These are phyloP conservation scores for Prosopis cineraria DNA, from an alignment of 306 rosid species.

Conservation along the genomic window DNA sequence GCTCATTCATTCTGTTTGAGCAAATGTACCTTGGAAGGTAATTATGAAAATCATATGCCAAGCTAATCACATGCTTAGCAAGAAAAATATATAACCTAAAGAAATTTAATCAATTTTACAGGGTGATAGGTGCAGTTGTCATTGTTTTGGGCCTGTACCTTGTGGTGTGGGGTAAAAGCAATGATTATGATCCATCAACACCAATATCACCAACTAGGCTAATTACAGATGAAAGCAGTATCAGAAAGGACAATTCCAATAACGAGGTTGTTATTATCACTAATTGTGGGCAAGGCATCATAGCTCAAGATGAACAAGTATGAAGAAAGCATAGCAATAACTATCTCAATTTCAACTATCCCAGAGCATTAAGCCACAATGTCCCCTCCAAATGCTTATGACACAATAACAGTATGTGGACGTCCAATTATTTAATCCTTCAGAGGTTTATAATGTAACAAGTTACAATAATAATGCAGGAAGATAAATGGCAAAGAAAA, in stretches of 20 bases:
- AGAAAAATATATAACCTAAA: neutral
- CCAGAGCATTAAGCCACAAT: slow-evolving; percentile 4
- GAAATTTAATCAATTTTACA: slow-evolving; percentile 38
- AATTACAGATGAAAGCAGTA: slow-evolving; percentile 28
- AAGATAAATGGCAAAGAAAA: slow-evolving; percentile 21
- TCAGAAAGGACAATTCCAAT: slow-evolving; percentile 35
- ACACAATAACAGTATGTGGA: slow-evolving; percentile 25
- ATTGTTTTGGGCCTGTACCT: slow-evolving; percentile 71
- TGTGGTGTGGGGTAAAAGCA: slow-evolving; percentile 91
- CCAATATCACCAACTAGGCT: slow-evolving; percentile 35
- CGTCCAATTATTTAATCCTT: slow-evolving; percentile 28
- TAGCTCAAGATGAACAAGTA: slow-evolving; percentile 31
- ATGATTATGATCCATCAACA: slow-evolving; percentile 46
- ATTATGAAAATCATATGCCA: slow-evolving; percentile 1
- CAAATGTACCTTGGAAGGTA: slow-evolving; percentile 83
- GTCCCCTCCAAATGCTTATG: slow-evolving; percentile 14
- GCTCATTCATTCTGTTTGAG: slow-evolving; percentile 65
- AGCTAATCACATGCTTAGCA: neutral
- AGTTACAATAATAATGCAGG: slow-evolving; percentile 28
- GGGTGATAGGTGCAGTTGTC: slow-evolving; percentile 74
- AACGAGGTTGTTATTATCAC: slow-evolving; percentile 39
- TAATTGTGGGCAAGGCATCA: slow-evolving; percentile 28
- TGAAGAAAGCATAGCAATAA: slow-evolving; percentile 28
- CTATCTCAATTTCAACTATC: slow-evolving; percentile 6
- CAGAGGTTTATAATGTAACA: slow-evolving; percentile 21